Percentiles rank a stretch among this genome's conserved stretches.
Evolutionary conservation across 2,329 filamentous ascomycete genomes (phyloP).

Genomic region (Didymella pinodella): DNA sequence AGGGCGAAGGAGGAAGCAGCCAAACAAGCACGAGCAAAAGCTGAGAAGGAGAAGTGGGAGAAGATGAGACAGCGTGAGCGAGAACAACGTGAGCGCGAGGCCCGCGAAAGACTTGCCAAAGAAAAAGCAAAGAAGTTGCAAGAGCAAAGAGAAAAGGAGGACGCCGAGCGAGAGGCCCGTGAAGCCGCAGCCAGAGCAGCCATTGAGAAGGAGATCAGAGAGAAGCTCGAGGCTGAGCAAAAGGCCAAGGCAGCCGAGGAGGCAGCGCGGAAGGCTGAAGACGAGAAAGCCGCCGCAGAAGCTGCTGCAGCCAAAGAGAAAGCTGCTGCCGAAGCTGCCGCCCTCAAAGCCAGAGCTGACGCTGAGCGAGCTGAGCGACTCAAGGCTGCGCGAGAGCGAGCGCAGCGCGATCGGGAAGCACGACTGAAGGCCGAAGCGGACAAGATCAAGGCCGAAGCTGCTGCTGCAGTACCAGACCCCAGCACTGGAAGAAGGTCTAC

Average conservation of each 20-base stretch:
- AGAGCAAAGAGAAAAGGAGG: slow-evolving; percentile 52
- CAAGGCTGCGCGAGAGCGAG: slow-evolving; percentile 51
- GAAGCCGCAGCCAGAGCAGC: slow-evolving; percentile 49
- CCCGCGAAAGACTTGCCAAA: slow-evolving; percentile 56
- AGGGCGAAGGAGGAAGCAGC: slow-evolving; percentile 60
- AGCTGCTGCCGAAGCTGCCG: slow-evolving; percentile 40
- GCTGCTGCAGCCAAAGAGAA: slow-evolving; percentile 46
- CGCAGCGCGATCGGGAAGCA: slow-evolving; percentile 49
- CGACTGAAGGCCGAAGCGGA: slow-evolving; percentile 49
- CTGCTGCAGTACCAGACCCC: slow-evolving; percentile 31
- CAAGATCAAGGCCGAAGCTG: slow-evolving; percentile 39
- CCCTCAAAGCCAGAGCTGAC: slow-evolving; percentile 45
- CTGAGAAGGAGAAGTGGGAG: slow-evolving; percentile 62
- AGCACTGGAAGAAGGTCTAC: slow-evolving; percentile 41
- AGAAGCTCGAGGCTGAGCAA: slow-evolving; percentile 52
- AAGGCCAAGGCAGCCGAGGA: slow-evolving; percentile 50
- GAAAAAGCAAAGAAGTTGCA: slow-evolving; percentile 52
- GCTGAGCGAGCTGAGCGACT: slow-evolving; percentile 47
- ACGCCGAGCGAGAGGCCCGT: slow-evolving; percentile 46
- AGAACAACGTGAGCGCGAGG: slow-evolving; percentile 58
- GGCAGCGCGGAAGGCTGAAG: slow-evolving; percentile 49
- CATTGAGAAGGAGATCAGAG: slow-evolving; percentile 54
- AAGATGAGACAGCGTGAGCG: slow-evolving; percentile 58
- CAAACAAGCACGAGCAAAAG: slow-evolving; percentile 54
- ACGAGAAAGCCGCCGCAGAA: slow-evolving; percentile 45